These are phyloP conservation scores for Casuarina equisetifolia DNA, from an alignment of 306 rosid genomes.

Conservation along the genomic window DNA sequence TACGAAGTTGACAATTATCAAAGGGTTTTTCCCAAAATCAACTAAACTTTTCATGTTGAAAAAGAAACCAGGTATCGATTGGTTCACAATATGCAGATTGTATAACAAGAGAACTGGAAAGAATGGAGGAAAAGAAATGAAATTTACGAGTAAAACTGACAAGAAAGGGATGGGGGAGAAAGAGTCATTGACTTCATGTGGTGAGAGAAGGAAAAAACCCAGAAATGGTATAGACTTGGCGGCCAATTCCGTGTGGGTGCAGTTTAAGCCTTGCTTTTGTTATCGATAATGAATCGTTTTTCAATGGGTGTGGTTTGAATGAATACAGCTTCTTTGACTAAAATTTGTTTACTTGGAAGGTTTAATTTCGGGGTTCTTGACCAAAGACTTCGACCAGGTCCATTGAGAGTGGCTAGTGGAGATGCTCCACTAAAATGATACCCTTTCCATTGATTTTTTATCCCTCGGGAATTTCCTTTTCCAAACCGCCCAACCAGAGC, in stretches of 20 bases:
- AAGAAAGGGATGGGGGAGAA: not conserved
- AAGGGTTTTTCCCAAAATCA: not conserved
- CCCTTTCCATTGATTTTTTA: not conserved
- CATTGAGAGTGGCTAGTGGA: constrained; percentile 13
- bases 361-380: constrained; percentile 24
- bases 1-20: not conserved
- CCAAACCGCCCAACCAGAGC: constrained; percentile 2
- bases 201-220: not conserved
- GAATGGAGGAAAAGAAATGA: not conserved
- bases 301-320: not conserved
- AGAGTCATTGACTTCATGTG: constrained; percentile 29
- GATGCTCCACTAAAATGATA: constrained; percentile 10
- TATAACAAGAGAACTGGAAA: not conserved
- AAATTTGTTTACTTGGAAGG: not conserved
- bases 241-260: not conserved
- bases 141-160: not conserved
- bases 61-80: not conserved
- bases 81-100: not conserved
- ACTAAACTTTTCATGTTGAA: constrained; percentile 17
- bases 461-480: not conserved
- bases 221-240: constrained; percentile 14
- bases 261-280: not conserved
- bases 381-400: constrained; percentile 16
- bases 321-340: constrained; percentile 22
- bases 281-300: not conserved